Percentiles rank a stretch among this genome's conserved stretches.
phyloP scores from a whole-genome alignment of 441 rosid species.

The Geranium incanum region DNA sequence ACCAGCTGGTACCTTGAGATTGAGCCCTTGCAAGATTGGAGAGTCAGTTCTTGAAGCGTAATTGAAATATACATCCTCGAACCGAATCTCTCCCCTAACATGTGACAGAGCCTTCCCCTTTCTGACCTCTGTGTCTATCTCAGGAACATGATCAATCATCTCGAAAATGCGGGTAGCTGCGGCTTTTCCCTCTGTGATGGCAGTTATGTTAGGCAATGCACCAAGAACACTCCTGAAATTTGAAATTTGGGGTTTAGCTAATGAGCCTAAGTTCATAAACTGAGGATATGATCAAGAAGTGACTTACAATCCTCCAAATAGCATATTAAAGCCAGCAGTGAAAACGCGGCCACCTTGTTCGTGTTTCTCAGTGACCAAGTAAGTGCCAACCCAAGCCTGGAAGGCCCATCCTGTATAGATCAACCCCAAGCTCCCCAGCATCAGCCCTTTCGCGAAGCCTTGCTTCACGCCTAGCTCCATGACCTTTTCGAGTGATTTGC shows the following conservation, averaged over 20 bases:
- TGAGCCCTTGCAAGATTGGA: constrained; percentile 45
- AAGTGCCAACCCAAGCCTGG: constrained; percentile 59
- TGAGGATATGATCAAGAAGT: not conserved
- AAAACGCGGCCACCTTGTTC: constrained; percentile 57
- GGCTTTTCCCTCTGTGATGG: constrained; percentile 49
- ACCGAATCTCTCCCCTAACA: constrained; percentile 55
- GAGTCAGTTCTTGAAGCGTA: constrained; percentile 65
- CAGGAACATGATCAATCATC: constrained; percentile 44
- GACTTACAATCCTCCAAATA: constrained; percentile 65
- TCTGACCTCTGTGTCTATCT: constrained; percentile 47
- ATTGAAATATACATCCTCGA: constrained; percentile 37
- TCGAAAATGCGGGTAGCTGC: constrained; percentile 44
- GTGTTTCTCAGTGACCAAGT: constrained; percentile 46
- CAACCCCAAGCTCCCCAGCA: constrained; percentile 70
- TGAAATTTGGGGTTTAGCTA: constrained; percentile 11
- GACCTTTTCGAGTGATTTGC: constrained; percentile 45
- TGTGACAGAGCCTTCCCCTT: constrained; percentile 60
- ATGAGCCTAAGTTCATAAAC: not conserved
- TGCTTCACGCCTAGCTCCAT: constrained; percentile 48
- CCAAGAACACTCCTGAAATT: constrained; percentile 45
- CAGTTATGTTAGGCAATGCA: constrained; percentile 54
- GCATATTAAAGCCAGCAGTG: constrained; percentile 51
- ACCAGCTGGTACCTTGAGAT: constrained; percentile 49
- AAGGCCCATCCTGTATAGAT: constrained; percentile 64
- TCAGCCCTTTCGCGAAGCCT: constrained; percentile 57